These are phyloP conservation scores for Guyanaporus albipodus DNA, from an alignment of 768 basidiomycete genomes.

Conservation along the genomic window DNA sequence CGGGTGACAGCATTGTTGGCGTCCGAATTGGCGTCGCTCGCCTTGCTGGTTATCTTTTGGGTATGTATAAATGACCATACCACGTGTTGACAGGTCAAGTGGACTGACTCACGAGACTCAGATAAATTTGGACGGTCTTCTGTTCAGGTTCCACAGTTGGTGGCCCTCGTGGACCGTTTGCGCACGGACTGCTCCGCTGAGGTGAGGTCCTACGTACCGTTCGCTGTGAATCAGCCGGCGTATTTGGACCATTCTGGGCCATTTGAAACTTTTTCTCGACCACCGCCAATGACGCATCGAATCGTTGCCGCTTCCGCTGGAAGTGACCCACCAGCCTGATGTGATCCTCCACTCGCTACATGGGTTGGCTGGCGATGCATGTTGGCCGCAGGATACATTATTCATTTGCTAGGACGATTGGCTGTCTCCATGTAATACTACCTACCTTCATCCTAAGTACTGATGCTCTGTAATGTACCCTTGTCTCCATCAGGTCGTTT, in stretches of 20 bases:
- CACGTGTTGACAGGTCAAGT: neutral
- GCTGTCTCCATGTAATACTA: conserved; percentile 20
- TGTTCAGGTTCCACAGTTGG: conserved; percentile 29
- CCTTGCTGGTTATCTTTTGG: conserved; percentile 51
- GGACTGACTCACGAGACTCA: conserved; percentile 8
- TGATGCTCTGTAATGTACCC: conserved; percentile 23
- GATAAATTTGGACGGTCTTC: conserved; percentile 13
- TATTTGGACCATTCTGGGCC: conserved; percentile 15
- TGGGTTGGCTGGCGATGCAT: neutral
- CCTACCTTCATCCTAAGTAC: conserved; percentile 10
- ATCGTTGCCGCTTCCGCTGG: neutral
- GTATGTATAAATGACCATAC: conserved; percentile 41
- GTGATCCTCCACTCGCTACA: neutral
- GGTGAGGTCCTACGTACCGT: conserved; percentile 56
- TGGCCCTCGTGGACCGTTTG: conserved; percentile 45
- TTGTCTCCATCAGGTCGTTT: neutral
- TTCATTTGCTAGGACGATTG: conserved; percentile 11
- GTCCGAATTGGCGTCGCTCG: conserved; percentile 87
- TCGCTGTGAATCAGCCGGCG: conserved; percentile 19
- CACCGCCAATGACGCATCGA: conserved; percentile 25
- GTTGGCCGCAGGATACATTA: conserved; percentile 16
- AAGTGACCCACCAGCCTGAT: conserved; percentile 12
- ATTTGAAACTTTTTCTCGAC: conserved; percentile 38
- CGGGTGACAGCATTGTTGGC: conserved; percentile 68
- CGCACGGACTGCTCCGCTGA: conserved; percentile 55